Evolutionary conservation across 2,329 filamentous ascomycete species (phyloP), one percentile per base, ranked within the genome.

Genomic region (Nemania sp.): DNA sequence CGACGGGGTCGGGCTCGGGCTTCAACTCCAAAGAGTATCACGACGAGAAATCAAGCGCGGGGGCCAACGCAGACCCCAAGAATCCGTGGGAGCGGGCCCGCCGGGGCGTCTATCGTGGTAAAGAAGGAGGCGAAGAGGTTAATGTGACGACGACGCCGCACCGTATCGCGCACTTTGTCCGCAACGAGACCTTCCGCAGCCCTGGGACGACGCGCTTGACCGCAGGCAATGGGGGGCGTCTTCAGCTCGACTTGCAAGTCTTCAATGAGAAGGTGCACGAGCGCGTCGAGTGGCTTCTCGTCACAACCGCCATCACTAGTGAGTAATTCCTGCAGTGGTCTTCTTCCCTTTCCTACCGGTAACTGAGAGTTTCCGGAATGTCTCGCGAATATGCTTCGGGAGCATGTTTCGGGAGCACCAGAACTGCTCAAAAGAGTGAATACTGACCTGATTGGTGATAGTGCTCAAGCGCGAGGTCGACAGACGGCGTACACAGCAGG

Each of bases 401-500:
- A 29, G 25, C 25, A 29, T 29, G 25, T 29, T 29, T 29, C 25
- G 25, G 7, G 25, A 29, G 25, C 25, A 29, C 25, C 25, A 29
- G 25, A 29, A 29, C 25, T 29, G 25, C 25, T 4, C 7, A 29
- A 29, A 29, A 29, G 25, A 29, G 25, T 29, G 7, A 29, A 29
- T 7, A 29, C 25, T 29, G 25, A 29, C 25, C 7, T 29, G 3
- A 7, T 3, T 7, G 25, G 25, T 29, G 3, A 29, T 29, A 29
- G 25, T 89, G 85, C 71, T 89, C 66, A 88, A 89, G 80, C 85
- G 83, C 73, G 87, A 89, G 77, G 75, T 87, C 51, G 86, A 89
- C 71, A 76, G 86, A 43, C 76, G 83, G 64, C 77, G 83, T 59
- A 69, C 77, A 60, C 72, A 81, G 51, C 83, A 88, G 76, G 72